A percentile compares a stretch with the other conserved stretches of the same genome.
These are phyloP conservation scores for Wickerhamiella sergipiensis DNA, from an alignment of 805 yeast species.

Conservation along the genomic window DNA sequence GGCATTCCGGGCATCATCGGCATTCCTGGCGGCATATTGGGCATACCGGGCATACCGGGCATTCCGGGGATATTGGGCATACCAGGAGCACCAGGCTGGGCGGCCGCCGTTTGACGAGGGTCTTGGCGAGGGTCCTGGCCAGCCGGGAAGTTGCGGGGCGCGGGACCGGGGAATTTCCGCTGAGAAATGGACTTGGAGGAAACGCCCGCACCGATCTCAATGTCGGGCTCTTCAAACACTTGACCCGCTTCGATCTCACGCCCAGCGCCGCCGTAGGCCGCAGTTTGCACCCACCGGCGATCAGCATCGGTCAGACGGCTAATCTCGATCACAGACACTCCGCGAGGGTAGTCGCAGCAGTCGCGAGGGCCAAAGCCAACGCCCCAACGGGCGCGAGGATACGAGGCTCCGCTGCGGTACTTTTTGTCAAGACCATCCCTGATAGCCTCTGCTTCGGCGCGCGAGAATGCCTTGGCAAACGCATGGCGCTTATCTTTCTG, in stretches of 20 bases:
- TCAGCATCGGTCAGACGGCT: conserved; percentile 89
- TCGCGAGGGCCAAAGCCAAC: conserved; percentile 98
- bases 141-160: not conserved
- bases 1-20: conserved; percentile 11
- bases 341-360: conserved; percentile 89
- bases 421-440: conserved; percentile 46
- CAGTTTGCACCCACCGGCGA: conserved; percentile 70
- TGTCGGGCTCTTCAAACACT: conserved; percentile 93
- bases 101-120: conserved; percentile 5
- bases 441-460: conserved; percentile 82
- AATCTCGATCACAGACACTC: conserved; percentile 76
- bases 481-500: conserved; percentile 90
- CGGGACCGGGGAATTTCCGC: not conserved
- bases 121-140: not conserved
- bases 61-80: conserved; percentile 17
- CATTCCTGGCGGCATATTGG: conserved; percentile 2
- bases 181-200: conserved; percentile 65
- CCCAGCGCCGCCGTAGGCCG: conserved; percentile 97
- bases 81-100: conserved; percentile 10
- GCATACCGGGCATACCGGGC: conserved; percentile 8
- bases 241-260: conserved; percentile 73
- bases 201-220: conserved; percentile 88
- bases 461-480: conserved; percentile 82
- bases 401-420: conserved; percentile 46
- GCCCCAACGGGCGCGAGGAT: conserved; percentile 91